Evolutionary conservation across 495 filamentous ascomycete genomes (phyloP).

Genomic region (Staphylotrichum longicolle): DNA sequence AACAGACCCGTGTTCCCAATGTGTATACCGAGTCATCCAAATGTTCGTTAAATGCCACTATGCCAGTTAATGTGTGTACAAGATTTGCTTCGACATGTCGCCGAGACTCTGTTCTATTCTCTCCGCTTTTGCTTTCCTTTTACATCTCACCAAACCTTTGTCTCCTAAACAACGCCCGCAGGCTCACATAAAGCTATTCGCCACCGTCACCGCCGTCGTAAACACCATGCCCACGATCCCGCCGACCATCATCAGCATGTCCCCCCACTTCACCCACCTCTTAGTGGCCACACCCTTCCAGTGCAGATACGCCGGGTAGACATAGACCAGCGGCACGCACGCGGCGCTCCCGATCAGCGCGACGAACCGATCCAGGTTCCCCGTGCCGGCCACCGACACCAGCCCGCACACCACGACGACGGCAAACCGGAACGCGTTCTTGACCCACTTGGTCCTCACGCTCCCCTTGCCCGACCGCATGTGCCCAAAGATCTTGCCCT

Average conservation of each 20-base stretch:
- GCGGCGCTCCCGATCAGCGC: conserved; percentile 62
- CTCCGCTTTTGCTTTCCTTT: too few relatives aligned
- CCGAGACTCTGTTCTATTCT: too few relatives aligned
- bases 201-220: conserved; percentile 56
- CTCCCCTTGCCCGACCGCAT: conserved; percentile 54
- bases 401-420: conserved; percentile 51
- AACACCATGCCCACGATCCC: conserved; percentile 62
- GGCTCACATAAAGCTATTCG: conserved; percentile 38
- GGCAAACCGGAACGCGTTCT: conserved; percentile 56
- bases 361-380: conserved; percentile 63
- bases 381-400: conserved; percentile 54
- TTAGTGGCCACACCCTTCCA: conserved; percentile 56
- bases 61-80: too few relatives aligned
- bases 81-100: too few relatives aligned
- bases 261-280: conserved; percentile 46
- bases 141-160: too few relatives aligned
- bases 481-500: conserved; percentile 52
- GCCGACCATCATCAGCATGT: conserved; percentile 54
- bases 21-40: too few relatives aligned
- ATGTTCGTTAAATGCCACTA: too few relatives aligned
- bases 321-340: conserved; percentile 86
- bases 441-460: conserved; percentile 60
- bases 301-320: conserved; percentile 75
- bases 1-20: too few relatives aligned
- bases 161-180: background rate